Conservation (phyloP, 352 stramenopile species). For the Pythium volutum region DNA sequence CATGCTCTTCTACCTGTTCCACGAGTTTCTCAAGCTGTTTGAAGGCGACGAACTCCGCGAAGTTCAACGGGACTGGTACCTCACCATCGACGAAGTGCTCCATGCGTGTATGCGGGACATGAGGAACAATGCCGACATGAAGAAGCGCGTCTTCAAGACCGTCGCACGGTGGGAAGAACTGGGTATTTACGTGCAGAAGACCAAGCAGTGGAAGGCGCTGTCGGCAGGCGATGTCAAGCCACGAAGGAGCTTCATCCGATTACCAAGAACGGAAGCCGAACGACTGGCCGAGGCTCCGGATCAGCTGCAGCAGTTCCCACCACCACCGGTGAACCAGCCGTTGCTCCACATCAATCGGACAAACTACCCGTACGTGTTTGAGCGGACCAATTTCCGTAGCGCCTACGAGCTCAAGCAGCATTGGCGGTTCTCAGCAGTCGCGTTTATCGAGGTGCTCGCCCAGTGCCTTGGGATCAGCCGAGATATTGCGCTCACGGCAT, state of each 20-base stretch:
- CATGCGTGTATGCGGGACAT: conserved; percentile 70
- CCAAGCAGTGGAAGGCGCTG: conserved; percentile 76
- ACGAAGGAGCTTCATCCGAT: conserved; percentile 39
- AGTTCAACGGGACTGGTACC: conserved; percentile 77
- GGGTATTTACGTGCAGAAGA: conserved; percentile 71
- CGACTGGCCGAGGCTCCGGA: conserved; percentile 62
- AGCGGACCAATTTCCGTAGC: conserved; percentile 52
- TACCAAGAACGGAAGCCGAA: conserved; percentile 65
- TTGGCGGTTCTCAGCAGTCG: conserved; percentile 75
- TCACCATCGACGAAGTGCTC: conserved; percentile 76
- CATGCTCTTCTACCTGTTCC: conserved; percentile 86
- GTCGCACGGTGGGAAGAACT: conserved; percentile 84
- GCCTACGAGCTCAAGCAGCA: conserved; percentile 75
- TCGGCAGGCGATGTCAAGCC: conserved; percentile 68
- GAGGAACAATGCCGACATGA: conserved; percentile 55
- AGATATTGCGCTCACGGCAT: conserved; percentile 70
- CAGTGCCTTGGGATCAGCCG: conserved; percentile 62
- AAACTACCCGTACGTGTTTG: conserved; percentile 73
- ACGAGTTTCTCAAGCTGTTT: conserved; percentile 86
- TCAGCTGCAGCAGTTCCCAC: conserved; percentile 76
- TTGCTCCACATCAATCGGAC: conserved; percentile 66
- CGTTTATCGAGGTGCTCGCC: conserved; percentile 77
- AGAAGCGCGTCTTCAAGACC: conserved; percentile 83
- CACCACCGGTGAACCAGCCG: conserved; percentile 31
- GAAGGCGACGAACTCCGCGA: conserved; percentile 48